These are phyloP conservation scores for Salicornia ramosissima DNA, from an alignment of 148 eudicot species.

Conservation along the genomic window DNA sequence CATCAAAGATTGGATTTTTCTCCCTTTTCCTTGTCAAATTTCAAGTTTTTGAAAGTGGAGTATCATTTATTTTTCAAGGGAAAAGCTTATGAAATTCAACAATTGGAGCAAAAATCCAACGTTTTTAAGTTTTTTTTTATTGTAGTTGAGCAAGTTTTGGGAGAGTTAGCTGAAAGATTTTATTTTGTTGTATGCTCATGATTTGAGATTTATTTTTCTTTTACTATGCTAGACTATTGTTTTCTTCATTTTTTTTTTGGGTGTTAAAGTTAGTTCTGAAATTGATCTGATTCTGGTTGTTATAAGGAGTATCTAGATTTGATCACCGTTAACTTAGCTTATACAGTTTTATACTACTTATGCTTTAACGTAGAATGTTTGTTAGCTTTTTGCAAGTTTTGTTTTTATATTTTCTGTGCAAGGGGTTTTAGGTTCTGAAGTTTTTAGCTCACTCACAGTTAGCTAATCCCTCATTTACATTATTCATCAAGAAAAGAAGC, in stretches of 20 bases:
- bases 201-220: too few species aligned
- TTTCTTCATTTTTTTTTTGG: background rate
- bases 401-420: too few species aligned
- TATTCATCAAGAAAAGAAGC: conserved; percentile 37
- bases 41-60: background rate
- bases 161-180: background rate
- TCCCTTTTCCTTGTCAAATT: background rate
- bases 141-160: background rate
- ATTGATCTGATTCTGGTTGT: conserved; percentile 9
- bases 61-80: background rate
- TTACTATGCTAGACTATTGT: too few species aligned
- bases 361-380: background rate
- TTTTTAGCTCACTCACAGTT: background rate
- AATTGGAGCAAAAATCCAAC: background rate
- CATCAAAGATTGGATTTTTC: background rate
- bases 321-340: conserved; percentile 7
- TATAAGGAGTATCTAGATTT: background rate
- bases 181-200: too few species aligned
- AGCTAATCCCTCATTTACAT: too few species aligned
- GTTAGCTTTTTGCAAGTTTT: background rate
- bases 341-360: background rate
- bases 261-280: background rate
- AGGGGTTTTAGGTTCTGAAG: background rate
- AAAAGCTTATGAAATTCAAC: background rate
- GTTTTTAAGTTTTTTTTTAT: too few species aligned